Percentiles rank a stretch among this genome's conserved stretches.
Evolutionary conservation across 2,329 filamentous ascomycete genomes (phyloP).

Genomic region (Microcyclospora tardicrescens): DNA sequence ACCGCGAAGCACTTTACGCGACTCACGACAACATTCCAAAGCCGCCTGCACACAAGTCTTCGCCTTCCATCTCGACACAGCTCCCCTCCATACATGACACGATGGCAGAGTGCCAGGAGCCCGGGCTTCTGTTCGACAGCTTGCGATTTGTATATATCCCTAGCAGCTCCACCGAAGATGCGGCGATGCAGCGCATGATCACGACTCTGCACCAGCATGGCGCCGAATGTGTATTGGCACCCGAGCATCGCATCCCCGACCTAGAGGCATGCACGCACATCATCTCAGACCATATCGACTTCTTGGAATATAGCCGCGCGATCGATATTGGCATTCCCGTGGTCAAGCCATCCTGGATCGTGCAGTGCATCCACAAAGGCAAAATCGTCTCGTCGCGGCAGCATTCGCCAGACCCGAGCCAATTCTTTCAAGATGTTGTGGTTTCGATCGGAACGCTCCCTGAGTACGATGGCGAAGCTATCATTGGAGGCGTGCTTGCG

Average conservation of each 20-base stretch:
- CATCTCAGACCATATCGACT: conserved; percentile 71
- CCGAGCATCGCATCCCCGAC: conserved; percentile 20
- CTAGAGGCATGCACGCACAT: conserved; percentile 47
- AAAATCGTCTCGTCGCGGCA: conserved; percentile 68
- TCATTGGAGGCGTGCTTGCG: conserved; percentile 76
- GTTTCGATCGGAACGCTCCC: conserved; percentile 78
- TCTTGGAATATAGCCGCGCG: conserved; percentile 68
- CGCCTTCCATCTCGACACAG: no score
- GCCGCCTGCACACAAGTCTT: no score
- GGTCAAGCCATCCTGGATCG: conserved; percentile 70
- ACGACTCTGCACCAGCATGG: no score
- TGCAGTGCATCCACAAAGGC: conserved; percentile 52
- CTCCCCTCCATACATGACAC: no score
- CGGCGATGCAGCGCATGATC: no score
- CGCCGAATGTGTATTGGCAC: no score
- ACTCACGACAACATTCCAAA: no score
- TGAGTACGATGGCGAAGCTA: conserved; percentile 76
- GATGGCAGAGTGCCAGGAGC: no score
- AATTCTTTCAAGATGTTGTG: conserved; percentile 78
- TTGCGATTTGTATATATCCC: no score
- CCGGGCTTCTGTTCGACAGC: no score
- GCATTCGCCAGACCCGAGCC: conserved; percentile 77
- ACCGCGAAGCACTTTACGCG: no score
- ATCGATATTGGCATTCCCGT: conserved; percentile 70
- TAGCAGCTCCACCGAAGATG: no score